phyloP scores from a whole-genome alignment of 805 yeast species.

The Candida xiaguanensis region DNA sequence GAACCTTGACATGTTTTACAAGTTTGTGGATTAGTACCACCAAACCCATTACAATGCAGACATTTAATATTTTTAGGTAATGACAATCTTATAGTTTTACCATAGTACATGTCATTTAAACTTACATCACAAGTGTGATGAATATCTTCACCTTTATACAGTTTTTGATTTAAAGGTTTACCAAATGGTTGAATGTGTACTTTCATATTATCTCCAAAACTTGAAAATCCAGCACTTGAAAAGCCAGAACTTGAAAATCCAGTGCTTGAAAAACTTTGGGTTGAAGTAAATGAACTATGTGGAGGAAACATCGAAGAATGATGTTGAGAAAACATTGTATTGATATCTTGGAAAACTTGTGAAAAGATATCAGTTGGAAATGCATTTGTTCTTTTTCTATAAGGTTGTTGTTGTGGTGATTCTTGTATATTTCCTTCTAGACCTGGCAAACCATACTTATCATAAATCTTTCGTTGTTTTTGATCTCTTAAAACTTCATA shows the following conservation, averaged over 20 bases:
- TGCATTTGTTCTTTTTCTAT: constrained; percentile 5
- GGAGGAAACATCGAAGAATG: constrained; percentile 4
- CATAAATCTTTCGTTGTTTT: constrained; percentile 46
- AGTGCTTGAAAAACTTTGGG: no score
- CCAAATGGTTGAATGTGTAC: constrained; percentile 20
- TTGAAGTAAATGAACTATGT: no score
- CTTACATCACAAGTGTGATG: constrained; percentile 51
- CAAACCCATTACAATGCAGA: constrained; percentile 47
- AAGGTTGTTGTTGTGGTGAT: constrained; percentile 5
- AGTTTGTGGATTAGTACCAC: constrained; percentile 39
- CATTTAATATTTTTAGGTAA: constrained; percentile 51
- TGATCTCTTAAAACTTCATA: constrained; percentile 58
- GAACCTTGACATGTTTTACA: constrained; percentile 42
- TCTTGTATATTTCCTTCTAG: constrained; percentile 25
- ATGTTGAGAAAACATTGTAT: constrained; percentile 18
- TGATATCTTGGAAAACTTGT: constrained; percentile 34
- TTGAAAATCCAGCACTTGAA: constrained; percentile 1
- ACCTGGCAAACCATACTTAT: constrained; percentile 48
- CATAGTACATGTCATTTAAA: constrained; percentile 54
- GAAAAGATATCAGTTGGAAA: constrained; percentile 29
- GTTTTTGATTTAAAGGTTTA: constrained; percentile 9
- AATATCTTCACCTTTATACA: constrained; percentile 50
- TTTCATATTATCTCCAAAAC: constrained; percentile 11
- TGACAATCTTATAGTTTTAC: constrained; percentile 53
- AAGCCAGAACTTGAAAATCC: no score